Evolutionary conservation across 208 protist species (phyloP).

Genomic region (Kentomonas sorsogonicus): DNA sequence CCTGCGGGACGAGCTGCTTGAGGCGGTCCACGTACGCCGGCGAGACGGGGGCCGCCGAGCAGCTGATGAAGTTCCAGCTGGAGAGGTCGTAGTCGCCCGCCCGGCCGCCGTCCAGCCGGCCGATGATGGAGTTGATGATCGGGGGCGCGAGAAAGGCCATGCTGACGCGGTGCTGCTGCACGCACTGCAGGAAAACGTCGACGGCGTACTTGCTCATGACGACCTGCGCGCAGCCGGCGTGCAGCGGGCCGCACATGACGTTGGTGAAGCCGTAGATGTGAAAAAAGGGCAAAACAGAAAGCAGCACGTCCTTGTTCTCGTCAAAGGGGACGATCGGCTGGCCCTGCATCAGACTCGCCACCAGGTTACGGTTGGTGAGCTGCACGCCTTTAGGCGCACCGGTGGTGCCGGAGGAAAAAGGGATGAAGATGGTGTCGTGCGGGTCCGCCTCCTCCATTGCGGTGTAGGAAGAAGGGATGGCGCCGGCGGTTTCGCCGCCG

Average conservation of each 20-base stretch:
- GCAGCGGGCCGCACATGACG: slow-evolving; percentile 25
- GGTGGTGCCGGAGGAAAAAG: slow-evolving; percentile 42
- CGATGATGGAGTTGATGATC: slow-evolving; percentile 56
- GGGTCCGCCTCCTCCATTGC: slow-evolving; percentile 12
- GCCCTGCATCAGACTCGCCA: slow-evolving; percentile 28
- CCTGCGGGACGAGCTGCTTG: slow-evolving; percentile 15
- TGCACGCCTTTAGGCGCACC: slow-evolving; percentile 58
- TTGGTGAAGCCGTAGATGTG: slow-evolving; percentile 80
- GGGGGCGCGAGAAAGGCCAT: slow-evolving; percentile 66
- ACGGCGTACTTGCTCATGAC: slow-evolving; percentile 44
- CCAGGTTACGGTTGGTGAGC: slow-evolving; percentile 24
- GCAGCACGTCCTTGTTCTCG: slow-evolving; percentile 30
- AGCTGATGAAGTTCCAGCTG: slow-evolving; percentile 24
- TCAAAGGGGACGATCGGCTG: neutral
- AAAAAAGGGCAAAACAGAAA: slow-evolving; percentile 70
- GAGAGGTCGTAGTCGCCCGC: slow-evolving; percentile 20
- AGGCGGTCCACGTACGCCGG: slow-evolving; percentile 25
- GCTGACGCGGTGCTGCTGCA: slow-evolving; percentile 19
- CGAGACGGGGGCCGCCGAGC: slow-evolving; percentile 54
- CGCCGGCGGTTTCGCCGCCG: slow-evolving; percentile 1
- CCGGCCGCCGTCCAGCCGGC: slow-evolving; percentile 39
- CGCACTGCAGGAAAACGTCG: slow-evolving; percentile 11
- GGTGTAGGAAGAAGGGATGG: slow-evolving; percentile 31
- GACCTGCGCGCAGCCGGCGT: slow-evolving; percentile 21
- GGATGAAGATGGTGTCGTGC: slow-evolving; percentile 34